These are phyloP conservation scores for Umbellularia californica DNA, from an alignment of 164 flowering plant genomes.

Conservation along the genomic window DNA sequence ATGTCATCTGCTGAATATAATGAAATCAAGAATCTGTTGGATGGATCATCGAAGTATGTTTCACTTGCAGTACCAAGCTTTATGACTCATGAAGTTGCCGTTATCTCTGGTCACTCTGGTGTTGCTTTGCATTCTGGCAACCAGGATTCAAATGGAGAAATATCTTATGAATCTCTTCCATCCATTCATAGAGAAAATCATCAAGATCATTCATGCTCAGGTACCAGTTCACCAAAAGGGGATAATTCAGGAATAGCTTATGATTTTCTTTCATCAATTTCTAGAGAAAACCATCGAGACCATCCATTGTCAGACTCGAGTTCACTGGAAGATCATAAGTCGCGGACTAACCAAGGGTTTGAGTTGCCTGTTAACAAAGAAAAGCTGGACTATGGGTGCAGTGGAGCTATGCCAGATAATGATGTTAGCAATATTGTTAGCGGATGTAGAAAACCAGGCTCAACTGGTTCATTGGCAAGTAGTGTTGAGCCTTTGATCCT, in stretches of 20 bases:
- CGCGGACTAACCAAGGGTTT: not conserved
- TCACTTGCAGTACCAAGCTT: not conserved
- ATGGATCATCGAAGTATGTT: not conserved
- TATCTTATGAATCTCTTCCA: constrained; percentile 8
- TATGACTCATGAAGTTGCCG: constrained; percentile 5
- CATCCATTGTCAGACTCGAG: not conserved
- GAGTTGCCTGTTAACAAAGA: constrained; percentile 13
- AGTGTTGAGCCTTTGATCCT: constrained; percentile 16
- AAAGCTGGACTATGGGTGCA: constrained; percentile 9
- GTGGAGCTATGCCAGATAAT: constrained; percentile 10
- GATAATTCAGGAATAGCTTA: not conserved
- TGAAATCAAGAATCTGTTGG: not conserved
- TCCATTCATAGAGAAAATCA: not conserved
- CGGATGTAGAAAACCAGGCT: constrained; percentile 15
- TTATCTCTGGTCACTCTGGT: not conserved
- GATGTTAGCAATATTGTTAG: not conserved
- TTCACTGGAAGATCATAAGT: not conserved
- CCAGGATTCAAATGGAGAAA: constrained; percentile 6
- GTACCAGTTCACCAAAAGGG: not conserved
- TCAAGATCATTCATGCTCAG: not conserved
- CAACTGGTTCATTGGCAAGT: constrained; percentile 11
- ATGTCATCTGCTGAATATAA: not conserved
- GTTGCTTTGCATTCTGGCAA: not conserved
- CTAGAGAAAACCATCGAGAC: not conserved
- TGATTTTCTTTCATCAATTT: constrained; percentile 7